phyloP scores from a whole-genome alignment of 2,329 filamentous ascomycete species.

The Intubia oerlemansii region DNA sequence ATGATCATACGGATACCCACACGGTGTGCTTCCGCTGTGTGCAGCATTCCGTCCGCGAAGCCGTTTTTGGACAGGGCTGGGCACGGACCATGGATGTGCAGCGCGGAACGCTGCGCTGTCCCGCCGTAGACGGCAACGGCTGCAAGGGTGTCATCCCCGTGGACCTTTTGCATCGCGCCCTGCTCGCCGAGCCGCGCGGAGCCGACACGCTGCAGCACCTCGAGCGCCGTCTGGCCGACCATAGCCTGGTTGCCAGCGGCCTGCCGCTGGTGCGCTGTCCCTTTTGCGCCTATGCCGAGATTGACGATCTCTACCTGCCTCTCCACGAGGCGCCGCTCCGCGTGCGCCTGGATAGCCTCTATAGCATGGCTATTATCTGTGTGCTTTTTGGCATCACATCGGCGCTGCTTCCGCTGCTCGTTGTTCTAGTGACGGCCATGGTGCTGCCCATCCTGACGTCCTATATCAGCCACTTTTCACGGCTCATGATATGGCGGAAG shows the following conservation, averaged over 20 bases:
- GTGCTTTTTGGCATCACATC: slow-evolving; percentile 32
- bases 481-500: too few species aligned
- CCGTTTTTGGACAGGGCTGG: slow-evolving; percentile 87
- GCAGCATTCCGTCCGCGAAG: slow-evolving; percentile 61
- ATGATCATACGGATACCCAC: slow-evolving; percentile 37
- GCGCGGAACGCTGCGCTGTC: slow-evolving; percentile 56
- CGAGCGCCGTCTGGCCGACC: slow-evolving; percentile 58
- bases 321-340: slow-evolving; percentile 30
- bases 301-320: slow-evolving; percentile 54
- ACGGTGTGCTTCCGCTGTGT: slow-evolving; percentile 69
- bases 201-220: slow-evolving; percentile 52
- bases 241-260: slow-evolving; percentile 50
- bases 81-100: slow-evolving; percentile 53
- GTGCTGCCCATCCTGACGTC: too few species aligned
- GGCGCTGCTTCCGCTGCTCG: slow-evolving; percentile 27
- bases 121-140: slow-evolving; percentile 50
- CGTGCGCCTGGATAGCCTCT: slow-evolving; percentile 29
- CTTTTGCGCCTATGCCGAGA: slow-evolving; percentile 80
- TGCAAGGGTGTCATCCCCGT: slow-evolving; percentile 56
- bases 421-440: slow-evolving; percentile 12
- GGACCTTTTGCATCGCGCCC: slow-evolving; percentile 48
- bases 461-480: too few species aligned
- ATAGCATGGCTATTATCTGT: slow-evolving; percentile 26
- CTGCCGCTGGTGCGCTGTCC: slow-evolving; percentile 67
- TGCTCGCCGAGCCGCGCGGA: slow-evolving; percentile 47